Conservation (phyloP, 192 early-diverging fungal species). For the Coemansia sp. region DNA sequence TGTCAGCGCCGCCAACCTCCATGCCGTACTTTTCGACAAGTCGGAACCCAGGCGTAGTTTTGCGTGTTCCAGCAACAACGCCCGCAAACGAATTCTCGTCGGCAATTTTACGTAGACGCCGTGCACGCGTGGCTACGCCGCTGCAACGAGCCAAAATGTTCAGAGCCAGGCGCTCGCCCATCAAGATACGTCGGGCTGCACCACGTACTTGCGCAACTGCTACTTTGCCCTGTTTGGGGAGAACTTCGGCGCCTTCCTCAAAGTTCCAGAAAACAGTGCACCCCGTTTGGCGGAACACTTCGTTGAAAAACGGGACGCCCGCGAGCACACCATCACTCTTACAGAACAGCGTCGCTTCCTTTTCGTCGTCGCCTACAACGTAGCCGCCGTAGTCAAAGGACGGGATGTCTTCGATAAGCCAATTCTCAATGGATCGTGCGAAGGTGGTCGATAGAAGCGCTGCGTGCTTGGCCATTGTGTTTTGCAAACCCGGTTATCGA, state of each 20-base stretch:
- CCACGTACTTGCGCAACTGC: conserved; percentile 81
- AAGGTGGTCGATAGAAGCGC: conserved; percentile 78
- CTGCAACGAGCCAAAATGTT: conserved; percentile 93
- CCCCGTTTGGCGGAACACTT: conserved; percentile 87
- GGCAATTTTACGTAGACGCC: conserved; percentile 59
- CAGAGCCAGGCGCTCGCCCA: conserved; percentile 92
- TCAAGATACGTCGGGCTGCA: conserved; percentile 75
- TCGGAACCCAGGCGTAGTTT: conserved; percentile 98
- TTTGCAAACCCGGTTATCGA: not conserved
- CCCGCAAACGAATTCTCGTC: conserved; percentile 74
- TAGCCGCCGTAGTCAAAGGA: conserved; percentile 98
- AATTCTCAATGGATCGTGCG: conserved; percentile 71
- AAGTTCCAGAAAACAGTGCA: conserved; percentile 91
- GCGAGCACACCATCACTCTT: conserved; percentile 89
- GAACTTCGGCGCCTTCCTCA: conserved; percentile 78
- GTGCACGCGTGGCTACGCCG: conserved; percentile 79
- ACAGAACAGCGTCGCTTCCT: conserved; percentile 82
- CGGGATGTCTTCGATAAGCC: conserved; percentile 94
- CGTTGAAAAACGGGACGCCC: conserved; percentile 92
- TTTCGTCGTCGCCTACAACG: conserved; percentile 86
- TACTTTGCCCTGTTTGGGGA: conserved; percentile 61
- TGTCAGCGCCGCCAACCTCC: conserved; percentile 94
- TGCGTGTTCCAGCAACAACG: conserved; percentile 92
- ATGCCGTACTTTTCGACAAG: conserved; percentile 98
- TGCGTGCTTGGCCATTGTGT: conserved; percentile 49